Evolutionary conservation across 768 basidiomycete genomes (phyloP).

Genomic region (Wakefieldia striispora): DNA sequence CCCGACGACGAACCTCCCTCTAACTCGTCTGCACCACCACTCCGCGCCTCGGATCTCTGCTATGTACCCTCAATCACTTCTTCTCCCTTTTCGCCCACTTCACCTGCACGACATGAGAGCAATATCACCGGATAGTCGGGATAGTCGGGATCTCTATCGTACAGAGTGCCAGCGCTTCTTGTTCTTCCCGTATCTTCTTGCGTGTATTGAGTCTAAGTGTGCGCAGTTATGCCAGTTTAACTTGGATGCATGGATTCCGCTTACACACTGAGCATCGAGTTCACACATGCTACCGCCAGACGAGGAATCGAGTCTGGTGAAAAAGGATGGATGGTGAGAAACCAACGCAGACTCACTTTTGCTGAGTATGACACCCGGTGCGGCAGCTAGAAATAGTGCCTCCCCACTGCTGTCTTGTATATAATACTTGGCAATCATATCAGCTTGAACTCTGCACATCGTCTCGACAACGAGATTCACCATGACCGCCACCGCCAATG

Average conservation of each 20-base stretch:
- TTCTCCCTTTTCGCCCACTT: slow-evolving; percentile 88
- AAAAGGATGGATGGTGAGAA: neutral
- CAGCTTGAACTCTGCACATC: neutral
- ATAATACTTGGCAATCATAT: slow-evolving; percentile 14
- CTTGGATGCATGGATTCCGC: neutral
- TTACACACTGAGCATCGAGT: slow-evolving; percentile 28
- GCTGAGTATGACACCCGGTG: slow-evolving; percentile 11
- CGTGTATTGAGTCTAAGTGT: slow-evolving; percentile 14
- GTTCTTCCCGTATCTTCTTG: slow-evolving; percentile 17
- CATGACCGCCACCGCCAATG: slow-evolving; percentile 7
- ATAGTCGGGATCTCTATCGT: slow-evolving; percentile 20
- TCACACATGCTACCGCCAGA: slow-evolving; percentile 15
- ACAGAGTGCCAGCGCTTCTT: neutral
- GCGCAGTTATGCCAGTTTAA: neutral
- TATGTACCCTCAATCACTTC: slow-evolving; percentile 86
- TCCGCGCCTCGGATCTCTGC: slow-evolving; percentile 53
- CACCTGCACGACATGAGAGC: slow-evolving; percentile 22
- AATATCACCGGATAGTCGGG: slow-evolving; percentile 9
- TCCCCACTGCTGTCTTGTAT: slow-evolving; percentile 1
- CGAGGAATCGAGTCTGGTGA: neutral
- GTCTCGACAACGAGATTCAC: slow-evolving; percentile 3
- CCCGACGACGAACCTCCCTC: slow-evolving; percentile 40
- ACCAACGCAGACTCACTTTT: slow-evolving; percentile 13
- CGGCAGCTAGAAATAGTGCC: slow-evolving; percentile 5
- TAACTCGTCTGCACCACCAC: slow-evolving; percentile 27